Conservation (phyloP, 140 eudicot genomes). For the Anethum foeniculum region DNA sequence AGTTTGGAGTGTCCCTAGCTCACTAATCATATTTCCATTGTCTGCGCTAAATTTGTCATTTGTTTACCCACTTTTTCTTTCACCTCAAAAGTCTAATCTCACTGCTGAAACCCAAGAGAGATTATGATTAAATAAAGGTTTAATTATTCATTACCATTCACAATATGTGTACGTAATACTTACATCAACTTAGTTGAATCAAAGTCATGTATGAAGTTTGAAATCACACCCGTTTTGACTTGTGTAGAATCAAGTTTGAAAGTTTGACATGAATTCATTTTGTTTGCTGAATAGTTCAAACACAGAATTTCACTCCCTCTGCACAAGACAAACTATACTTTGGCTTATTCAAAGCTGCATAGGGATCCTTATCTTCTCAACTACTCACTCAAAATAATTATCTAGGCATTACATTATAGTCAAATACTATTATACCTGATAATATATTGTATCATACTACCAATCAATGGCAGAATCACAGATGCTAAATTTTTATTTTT, state of each 20-base stretch:
- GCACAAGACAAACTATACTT: not conserved
- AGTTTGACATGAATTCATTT: not conserved
- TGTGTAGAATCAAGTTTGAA: not conserved
- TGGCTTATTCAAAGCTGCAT: not conserved
- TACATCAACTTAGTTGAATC: not conserved
- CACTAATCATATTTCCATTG: not conserved
- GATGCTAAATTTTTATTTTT: no score
- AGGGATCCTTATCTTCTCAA: not conserved
- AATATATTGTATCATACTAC: no score
- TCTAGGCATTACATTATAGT: not conserved
- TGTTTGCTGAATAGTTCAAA: not conserved
- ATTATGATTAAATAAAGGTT: not conserved
- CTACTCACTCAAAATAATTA: not conserved
- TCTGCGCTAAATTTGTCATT: constrained; percentile 2
- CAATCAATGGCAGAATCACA: no score
- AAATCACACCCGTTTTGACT: constrained; percentile 4
- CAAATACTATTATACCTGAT: not conserved
- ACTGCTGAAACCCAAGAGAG: not conserved
- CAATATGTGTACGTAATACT: not conserved
- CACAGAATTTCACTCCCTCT: not conserved
- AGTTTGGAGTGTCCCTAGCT: not conserved
- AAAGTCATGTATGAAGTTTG: not conserved
- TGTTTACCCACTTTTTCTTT: not conserved
- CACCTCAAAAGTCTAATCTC: constrained; percentile 3
- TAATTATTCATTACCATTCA: not conserved